Conservation (phyloP, 768 basidiomycete genomes). For the Russula foetens region DNA sequence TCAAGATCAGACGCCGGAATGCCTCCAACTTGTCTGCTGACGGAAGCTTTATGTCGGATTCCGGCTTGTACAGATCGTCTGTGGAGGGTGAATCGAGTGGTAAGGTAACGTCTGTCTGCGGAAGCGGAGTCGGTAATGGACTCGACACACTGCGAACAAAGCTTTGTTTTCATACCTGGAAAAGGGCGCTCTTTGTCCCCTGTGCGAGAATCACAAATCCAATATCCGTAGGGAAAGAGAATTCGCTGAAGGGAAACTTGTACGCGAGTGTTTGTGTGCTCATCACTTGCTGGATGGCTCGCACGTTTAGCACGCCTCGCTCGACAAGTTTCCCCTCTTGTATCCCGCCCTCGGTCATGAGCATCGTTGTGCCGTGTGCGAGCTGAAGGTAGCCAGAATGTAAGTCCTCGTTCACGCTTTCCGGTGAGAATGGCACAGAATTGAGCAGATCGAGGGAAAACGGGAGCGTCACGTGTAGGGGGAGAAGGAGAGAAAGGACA, state of each 20-base stretch:
- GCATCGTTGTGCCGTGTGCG: slow-evolving; percentile 47
- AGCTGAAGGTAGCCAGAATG: slow-evolving; percentile 70
- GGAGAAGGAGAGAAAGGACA: slow-evolving; percentile 51
- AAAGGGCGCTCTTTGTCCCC: slow-evolving; percentile 64
- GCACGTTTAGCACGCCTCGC: slow-evolving; percentile 55
- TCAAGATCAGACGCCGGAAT: slow-evolving; percentile 53
- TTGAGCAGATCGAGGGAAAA: slow-evolving; percentile 61
- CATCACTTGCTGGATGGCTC: slow-evolving; percentile 55
- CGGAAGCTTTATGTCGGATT: slow-evolving; percentile 39
- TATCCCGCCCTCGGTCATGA: slow-evolving; percentile 61
- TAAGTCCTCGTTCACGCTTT: slow-evolving; percentile 62
- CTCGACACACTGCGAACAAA: background rate
- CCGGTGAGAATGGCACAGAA: slow-evolving; percentile 47
- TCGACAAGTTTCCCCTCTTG: slow-evolving; percentile 60
- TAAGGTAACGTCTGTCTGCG: slow-evolving; percentile 50
- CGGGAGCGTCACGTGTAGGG: slow-evolving; percentile 45
- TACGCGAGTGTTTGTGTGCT: slow-evolving; percentile 61
- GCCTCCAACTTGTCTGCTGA: slow-evolving; percentile 37
- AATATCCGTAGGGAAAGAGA: slow-evolving; percentile 67
- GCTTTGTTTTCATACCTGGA: slow-evolving; percentile 40
- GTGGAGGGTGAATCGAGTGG: slow-evolving; percentile 32
- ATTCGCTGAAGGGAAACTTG: slow-evolving; percentile 66
- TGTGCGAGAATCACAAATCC: slow-evolving; percentile 52
- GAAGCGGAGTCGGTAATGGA: background rate
- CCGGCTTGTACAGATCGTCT: slow-evolving; percentile 42